Base-by-base conservation (phyloP, 2,329 filamentous ascomycete genomes). In the Cercospora beticola region DNA sequence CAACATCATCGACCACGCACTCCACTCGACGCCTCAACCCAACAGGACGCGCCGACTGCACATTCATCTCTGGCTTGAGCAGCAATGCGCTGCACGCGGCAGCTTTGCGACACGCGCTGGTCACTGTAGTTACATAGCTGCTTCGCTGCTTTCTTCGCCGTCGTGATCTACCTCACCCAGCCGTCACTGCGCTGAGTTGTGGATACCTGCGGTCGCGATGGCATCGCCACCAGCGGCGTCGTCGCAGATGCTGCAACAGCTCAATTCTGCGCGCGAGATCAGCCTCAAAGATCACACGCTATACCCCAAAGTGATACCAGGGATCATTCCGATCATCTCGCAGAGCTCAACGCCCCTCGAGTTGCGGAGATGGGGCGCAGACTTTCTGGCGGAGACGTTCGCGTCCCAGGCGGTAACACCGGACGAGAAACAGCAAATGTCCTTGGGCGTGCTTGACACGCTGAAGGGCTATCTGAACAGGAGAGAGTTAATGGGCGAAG, bases 361-460 rank as follows among this genome's bases (percentile, higher is more conserved):
- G 81, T 84, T 98, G 76, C 91, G 93, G 81, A 86, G 94, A 90
- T 99, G 95, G 95, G 95, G 94, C 28, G 90, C 94, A 71, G 94
- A 97, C 70, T 99, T 99, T 78, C 85, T 99, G 54, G 93, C 94
- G 66, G 95, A 99, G 83, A 93, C 94, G 2, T 98, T 99, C 82
- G 91, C 95, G 67, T 96, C 92, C 69, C 95, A 96, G n/a, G 88
- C 91, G 23, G 85, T 98, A 75, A 84, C 90, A 21, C 84, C 88
- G 68, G 86, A 90, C 63, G 89, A 92, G 79, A 99, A 98, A 84
- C 92, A 88, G 84, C 89, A 89, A 70, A 71, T 78, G 67, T 69
- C 71, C 21, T 85, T 95, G 82, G 89, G 90, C 73, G 92, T 97
- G 68, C 82, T 99, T 76, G 90, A 93, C 74, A 92, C 90, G 28